These are phyloP conservation scores for Golubevia pallescens DNA, from an alignment of 1,284 basidiomycete genomes.

Conservation along the genomic window DNA sequence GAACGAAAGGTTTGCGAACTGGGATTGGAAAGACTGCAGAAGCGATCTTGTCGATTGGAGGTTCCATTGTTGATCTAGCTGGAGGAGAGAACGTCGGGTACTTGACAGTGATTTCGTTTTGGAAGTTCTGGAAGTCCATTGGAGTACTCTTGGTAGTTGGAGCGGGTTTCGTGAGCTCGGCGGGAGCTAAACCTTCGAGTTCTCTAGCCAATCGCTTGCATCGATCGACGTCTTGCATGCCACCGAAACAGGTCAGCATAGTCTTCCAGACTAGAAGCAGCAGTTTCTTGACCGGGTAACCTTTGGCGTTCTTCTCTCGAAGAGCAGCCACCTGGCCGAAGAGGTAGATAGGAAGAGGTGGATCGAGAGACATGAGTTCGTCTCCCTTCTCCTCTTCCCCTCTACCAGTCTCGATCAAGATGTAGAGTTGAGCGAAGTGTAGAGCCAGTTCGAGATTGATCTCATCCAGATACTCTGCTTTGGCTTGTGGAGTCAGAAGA, in stretches of 20 bases:
- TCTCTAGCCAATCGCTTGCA: slow-evolving; percentile 87
- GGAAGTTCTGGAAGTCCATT: slow-evolving; percentile 49
- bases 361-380: slow-evolving; percentile 73
- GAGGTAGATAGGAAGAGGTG: slow-evolving; percentile 89
- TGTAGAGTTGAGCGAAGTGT: slow-evolving; percentile 60
- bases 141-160: slow-evolving; percentile 42
- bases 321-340: slow-evolving; percentile 86
- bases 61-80: slow-evolving; percentile 57
- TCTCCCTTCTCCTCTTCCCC: slow-evolving; percentile 51
- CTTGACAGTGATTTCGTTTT: slow-evolving; percentile 53
- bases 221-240: slow-evolving; percentile 81
- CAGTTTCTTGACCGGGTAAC: slow-evolving; percentile 96
- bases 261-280: slow-evolving; percentile 97
- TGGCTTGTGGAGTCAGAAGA: slow-evolving; percentile 52
- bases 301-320: slow-evolving; percentile 90
- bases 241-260: slow-evolving; percentile 87
- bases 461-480: slow-evolving; percentile 58
- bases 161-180: neutral
- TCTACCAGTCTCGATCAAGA: slow-evolving; percentile 53
- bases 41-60: slow-evolving; percentile 62
- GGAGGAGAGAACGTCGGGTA: slow-evolving; percentile 67
- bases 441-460: slow-evolving; percentile 60
- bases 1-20: slow-evolving; percentile 33
- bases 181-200: slow-evolving; percentile 68
- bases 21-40: slow-evolving; percentile 44